These are phyloP conservation scores for Smittium mucronatum DNA, from an alignment of 371 early-diverging fungal genomes.

Conservation along the genomic window DNA sequence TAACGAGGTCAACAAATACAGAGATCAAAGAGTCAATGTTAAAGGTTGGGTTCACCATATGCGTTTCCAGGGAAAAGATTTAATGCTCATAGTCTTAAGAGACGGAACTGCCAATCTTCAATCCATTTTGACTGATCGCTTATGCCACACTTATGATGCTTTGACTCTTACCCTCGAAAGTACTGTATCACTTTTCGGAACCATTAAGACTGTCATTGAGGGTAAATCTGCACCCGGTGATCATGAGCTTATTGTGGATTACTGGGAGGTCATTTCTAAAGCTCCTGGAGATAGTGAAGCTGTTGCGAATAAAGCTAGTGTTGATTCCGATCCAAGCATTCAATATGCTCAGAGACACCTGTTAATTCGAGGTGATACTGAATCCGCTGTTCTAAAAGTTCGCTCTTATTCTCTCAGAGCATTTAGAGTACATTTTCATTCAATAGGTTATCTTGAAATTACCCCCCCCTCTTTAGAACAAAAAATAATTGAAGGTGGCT, in stretches of 20 bases:
- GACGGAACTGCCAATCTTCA: slow-evolving; percentile 93
- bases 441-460: slow-evolving; percentile 76
- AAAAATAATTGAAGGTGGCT: slow-evolving; percentile 99
- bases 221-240: slow-evolving; percentile 93
- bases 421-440: slow-evolving; percentile 91
- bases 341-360: slow-evolving; percentile 93
- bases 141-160: slow-evolving; percentile 92
- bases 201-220: slow-evolving; percentile 73
- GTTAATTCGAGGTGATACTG: slow-evolving; percentile 88
- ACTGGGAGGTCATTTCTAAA: slow-evolving; percentile 86
- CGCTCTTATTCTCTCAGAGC: slow-evolving; percentile 77
- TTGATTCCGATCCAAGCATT: slow-evolving; percentile 79
- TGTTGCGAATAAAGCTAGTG: slow-evolving; percentile 75
- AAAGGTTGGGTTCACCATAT: slow-evolving; percentile 94
- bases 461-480: slow-evolving; percentile 99
- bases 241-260: slow-evolving; percentile 91
- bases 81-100: slow-evolving; percentile 86
- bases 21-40: slow-evolving; percentile 69
- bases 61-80: slow-evolving; percentile 91
- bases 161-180: slow-evolving; percentile 86
- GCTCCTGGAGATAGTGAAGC: slow-evolving; percentile 95
- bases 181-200: slow-evolving; percentile 77
- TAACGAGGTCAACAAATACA: slow-evolving; percentile 44
- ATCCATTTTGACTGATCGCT: slow-evolving; percentile 74
- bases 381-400: slow-evolving; percentile 81